Percentiles rank a stretch among this genome's conserved stretches.
These are phyloP conservation scores for Stachybotrys chlorohalonatus DNA, from an alignment of 2,329 filamentous ascomycete species.

Conservation along the genomic window DNA sequence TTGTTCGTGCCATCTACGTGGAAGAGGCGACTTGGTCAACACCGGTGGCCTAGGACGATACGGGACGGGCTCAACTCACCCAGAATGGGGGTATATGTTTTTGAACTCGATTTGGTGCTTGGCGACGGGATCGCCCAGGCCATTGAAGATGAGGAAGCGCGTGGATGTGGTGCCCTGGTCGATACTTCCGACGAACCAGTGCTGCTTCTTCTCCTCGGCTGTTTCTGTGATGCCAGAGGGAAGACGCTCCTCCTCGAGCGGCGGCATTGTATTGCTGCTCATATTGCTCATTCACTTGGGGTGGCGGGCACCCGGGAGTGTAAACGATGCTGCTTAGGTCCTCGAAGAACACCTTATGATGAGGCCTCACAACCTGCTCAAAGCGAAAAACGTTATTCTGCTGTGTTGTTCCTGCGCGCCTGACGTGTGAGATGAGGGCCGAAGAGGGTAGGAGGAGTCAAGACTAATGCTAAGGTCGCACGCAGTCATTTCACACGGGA, in stretches of 20 bases:
- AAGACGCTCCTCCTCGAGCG: conserved; percentile 9
- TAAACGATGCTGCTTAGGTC: too few species aligned
- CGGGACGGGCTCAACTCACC: conserved; percentile 44
- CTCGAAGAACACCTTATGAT: too few species aligned
- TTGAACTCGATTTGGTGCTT: conserved; percentile 81
- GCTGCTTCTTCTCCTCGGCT: conserved; percentile 17
- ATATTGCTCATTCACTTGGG: neutral
- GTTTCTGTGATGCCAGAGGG: conserved; percentile 21
- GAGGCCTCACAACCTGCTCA: neutral
- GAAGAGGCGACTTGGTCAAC: neutral
- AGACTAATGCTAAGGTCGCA: neutral
- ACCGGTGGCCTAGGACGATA: neutral
- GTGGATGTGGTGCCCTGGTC: conserved; percentile 88
- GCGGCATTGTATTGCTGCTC: conserved; percentile 1
- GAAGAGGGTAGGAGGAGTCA: neutral
- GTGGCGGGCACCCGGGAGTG: neutral
- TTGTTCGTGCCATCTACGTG: conserved; percentile 76
- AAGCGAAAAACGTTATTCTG: neutral
- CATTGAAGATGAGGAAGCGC: conserved; percentile 84
- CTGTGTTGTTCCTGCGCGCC: neutral
- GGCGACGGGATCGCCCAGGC: conserved; percentile 65
- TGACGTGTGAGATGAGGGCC: neutral
- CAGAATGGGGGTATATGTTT: conserved; percentile 75
- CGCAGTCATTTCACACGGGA: neutral
- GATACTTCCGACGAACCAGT: conserved; percentile 76